Conservation (phyloP, 139 green algal genomes). For the Tetraselmis striata region DNA sequence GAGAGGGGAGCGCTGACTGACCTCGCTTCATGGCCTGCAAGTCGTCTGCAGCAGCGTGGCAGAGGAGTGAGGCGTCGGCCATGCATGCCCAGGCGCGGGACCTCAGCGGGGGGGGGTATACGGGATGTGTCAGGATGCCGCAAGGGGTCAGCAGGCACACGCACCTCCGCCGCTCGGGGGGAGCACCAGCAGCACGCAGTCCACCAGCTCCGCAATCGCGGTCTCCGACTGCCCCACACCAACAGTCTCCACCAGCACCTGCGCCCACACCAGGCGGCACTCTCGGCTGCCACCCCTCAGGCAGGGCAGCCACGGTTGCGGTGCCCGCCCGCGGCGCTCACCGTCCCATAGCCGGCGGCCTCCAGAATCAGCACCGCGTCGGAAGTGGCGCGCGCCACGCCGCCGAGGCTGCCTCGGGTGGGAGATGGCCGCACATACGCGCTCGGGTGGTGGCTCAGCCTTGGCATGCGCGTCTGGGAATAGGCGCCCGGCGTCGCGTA, state of each 20-base stretch:
- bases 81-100: too few species aligned
- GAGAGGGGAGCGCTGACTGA: too few species aligned
- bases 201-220: slow-evolving; percentile 48
- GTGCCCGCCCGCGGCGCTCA: neutral
- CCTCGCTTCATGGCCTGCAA: slow-evolving; percentile 63
- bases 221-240: slow-evolving; percentile 57
- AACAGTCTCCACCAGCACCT: slow-evolving; percentile 57
- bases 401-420: slow-evolving; percentile 44
- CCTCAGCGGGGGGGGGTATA: too few species aligned
- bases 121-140: too few species aligned
- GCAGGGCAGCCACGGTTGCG: neutral
- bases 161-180: slow-evolving; percentile 28
- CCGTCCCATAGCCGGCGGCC: slow-evolving; percentile 32
- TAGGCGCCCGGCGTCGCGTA: too few species aligned
- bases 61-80: too few species aligned
- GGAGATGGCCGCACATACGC: slow-evolving; percentile 56
- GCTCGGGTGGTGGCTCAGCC: slow-evolving; percentile 20
- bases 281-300: neutral
- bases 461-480: slow-evolving; percentile 50
- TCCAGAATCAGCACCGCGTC: slow-evolving; percentile 53
- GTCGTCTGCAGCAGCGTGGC: slow-evolving; percentile 30
- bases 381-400: slow-evolving; percentile 45
- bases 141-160: neutral
- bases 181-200: slow-evolving; percentile 55
- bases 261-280: neutral